A percentile compares a stretch with the other conserved stretches of the same genome.
Conservation (phyloP, 441 rosid genomes). For the Populus hybrid region DNA sequence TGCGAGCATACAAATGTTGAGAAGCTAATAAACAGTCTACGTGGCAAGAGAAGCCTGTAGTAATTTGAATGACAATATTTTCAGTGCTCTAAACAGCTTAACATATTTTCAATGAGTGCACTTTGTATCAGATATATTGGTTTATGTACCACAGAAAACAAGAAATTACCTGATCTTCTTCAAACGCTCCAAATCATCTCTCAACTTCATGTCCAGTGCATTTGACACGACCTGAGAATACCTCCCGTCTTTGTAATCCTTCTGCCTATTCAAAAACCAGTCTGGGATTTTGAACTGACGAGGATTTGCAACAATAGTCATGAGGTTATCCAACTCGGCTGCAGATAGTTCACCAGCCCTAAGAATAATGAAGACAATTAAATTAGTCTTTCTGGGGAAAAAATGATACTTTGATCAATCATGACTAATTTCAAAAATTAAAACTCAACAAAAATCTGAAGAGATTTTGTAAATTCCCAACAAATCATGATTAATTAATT, state of each 20-base stretch:
- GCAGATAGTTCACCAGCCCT: slow-evolving; percentile 85
- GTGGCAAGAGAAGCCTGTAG: not conserved
- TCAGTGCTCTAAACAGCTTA: not conserved
- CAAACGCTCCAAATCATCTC: slow-evolving; percentile 87
- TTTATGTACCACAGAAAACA: not conserved
- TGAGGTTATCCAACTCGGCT: slow-evolving; percentile 77
- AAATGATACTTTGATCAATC: not conserved
- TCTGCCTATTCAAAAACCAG: slow-evolving; percentile 90
- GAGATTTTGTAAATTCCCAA: not conserved
- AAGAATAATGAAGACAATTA: not conserved
- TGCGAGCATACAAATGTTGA: not conserved
- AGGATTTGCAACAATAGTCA: slow-evolving; percentile 84
- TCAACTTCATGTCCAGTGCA: slow-evolving; percentile 84
- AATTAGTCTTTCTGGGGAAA: not conserved
- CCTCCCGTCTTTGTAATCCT: slow-evolving; percentile 88
- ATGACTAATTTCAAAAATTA: not conserved
- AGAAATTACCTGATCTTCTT: slow-evolving; percentile 62
- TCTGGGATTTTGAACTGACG: slow-evolving; percentile 87
- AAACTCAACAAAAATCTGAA: too few relatives aligned
- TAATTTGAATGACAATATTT: not conserved
- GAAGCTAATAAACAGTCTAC: not conserved
- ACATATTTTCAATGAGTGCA: not conserved
- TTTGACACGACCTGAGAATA: slow-evolving; percentile 83
- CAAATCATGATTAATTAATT: not conserved
- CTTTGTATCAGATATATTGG: not conserved